Evolutionary conservation across 805 yeast genomes (phyloP).

Genomic region (Kodamaea neixiangensis): DNA sequence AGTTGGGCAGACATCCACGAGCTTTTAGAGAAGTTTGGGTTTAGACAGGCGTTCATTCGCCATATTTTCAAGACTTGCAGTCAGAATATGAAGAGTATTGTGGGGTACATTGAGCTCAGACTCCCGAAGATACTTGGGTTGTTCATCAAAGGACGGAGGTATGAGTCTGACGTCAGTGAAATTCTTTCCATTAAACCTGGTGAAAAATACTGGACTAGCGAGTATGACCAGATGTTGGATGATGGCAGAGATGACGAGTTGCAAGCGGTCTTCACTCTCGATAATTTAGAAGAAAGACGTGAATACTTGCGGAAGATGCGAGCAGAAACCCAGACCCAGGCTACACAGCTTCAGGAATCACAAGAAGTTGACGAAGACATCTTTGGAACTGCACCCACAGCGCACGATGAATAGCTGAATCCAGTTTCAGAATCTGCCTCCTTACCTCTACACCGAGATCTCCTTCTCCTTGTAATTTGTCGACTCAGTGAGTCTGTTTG

Average conservation of each 20-base stretch:
- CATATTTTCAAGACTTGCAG: constrained; percentile 13
- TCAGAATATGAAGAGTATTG: constrained; percentile 9
- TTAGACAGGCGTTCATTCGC: constrained; percentile 12
- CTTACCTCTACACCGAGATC: neutral
- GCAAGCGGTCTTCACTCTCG: neutral
- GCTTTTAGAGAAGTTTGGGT: constrained; percentile 11
- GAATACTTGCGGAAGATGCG: neutral
- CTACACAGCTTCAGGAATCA: neutral
- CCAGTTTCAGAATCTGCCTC: neutral
- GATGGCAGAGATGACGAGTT: constrained; percentile 1
- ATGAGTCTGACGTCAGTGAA: neutral
- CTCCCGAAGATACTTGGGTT: neutral
- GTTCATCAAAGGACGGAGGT: neutral
- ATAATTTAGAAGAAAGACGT: neutral
- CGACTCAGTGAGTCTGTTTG: neutral
- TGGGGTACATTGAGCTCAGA: neutral
- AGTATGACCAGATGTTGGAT: constrained; percentile 3
- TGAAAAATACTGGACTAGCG: constrained; percentile 2
- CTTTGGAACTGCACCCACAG: neutral
- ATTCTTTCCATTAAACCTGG: neutral
- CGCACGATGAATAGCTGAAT: neutral
- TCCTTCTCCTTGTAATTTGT: neutral
- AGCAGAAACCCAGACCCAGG: neutral
- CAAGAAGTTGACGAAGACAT: neutral
- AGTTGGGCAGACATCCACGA: neutral